Evolutionary conservation across 352 stramenopile species (phyloP), one percentile per base, ranked within the genome.

Genomic region (Hyaloperonospora brassicae): DNA sequence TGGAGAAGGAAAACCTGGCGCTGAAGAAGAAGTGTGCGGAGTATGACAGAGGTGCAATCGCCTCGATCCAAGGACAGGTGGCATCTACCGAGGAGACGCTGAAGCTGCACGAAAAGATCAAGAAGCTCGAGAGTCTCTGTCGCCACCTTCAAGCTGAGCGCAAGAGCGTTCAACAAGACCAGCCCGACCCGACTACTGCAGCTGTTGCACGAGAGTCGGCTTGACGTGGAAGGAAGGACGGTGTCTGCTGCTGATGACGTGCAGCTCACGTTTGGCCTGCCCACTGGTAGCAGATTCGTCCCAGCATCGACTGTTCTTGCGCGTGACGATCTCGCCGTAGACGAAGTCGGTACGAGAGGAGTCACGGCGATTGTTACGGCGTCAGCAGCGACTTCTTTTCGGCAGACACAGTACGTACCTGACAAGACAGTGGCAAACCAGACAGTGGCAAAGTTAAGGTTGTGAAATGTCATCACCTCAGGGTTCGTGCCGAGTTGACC

Each of bases 1-100:
- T 94, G 2, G 84, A 94, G 61, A 94, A 92, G 51, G 84, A 94
- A 44, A 94, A 94, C 52, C 35, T 66, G 17, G 64, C 79, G 13
- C 65, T 94, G 0, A 78, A 83, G 49, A 92, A 86, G 47, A 94
- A 94, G 47, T 90, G 79, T 57, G 79, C 78, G 27, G 64, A 74
- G 42, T 94, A 94, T 57, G 84, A 94, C 59, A 73, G 58, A 31
- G 73, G 72, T 17, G 84, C 79, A 1, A 92, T 94, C 49, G 76
- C 72, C 24, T 67, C 75, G 12, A 76, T 94, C 24, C 79, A 92
- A 59, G 79, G 87, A 24, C 84, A 89, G 41, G 75, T 90, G 14
- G 55, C 70, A 25, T 59, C 66, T 14, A 57, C 54, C 1, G 76
- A 88, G 50, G 80, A 90, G 46, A 81, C 72, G 12, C 52, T 80